Base-by-base conservation (phyloP, 2,329 filamentous ascomycete species). In the Diaporthe aspalathi region DNA sequence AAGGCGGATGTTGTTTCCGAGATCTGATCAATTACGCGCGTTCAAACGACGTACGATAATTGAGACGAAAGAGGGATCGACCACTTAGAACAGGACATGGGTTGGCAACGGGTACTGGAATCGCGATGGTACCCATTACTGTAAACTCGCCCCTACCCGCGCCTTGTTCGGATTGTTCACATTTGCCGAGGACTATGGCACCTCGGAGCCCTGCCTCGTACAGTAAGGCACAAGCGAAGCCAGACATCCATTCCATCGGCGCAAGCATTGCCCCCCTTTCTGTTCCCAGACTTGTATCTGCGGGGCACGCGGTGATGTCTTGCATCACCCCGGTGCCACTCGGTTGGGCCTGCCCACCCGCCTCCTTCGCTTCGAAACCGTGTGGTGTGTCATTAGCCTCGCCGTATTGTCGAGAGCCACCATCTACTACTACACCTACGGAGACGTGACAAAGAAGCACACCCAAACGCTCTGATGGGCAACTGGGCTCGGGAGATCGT, bases 21-120 rank as follows among this genome's bases (percentile, higher is more conserved):
- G 60, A 65, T 65, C 45, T 65, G 60, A 50, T 50, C 60, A 35
- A 50, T 50, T 50, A 24, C 60, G 60, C 45, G 50, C 29, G 45
- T 29, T 65, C 60, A 65, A 65, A 49, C 60, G 60, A 50, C 60
- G n/a, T 65, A 27, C 29, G 60, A 38, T 24, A 65, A n/a, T 65
- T 65, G 60, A 65, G 60, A 63, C 43, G 60, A 65, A 65, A 50
- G 60, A 65, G 27, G 32, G 60, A 65, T 65, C 60, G 43, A 8
- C 60, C 12, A 45, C 60, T 50, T 45, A 65, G 60, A 65, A 65
- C 50, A 65, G 60, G 45, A 65, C n/a, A 38, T 49, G 45, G 57
- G n/a, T 27, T 65, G 60, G 60, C 45, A 65, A 65, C 60, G 29
- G 45, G 12, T 38, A 20, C 60, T 50, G 29, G 43, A 45, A 38